Percentiles rank a stretch among this genome's conserved stretches.
Conservation (phyloP, 2,329 filamentous ascomycete genomes). For the Nothophaeocryptopus gaeumannii region DNA sequence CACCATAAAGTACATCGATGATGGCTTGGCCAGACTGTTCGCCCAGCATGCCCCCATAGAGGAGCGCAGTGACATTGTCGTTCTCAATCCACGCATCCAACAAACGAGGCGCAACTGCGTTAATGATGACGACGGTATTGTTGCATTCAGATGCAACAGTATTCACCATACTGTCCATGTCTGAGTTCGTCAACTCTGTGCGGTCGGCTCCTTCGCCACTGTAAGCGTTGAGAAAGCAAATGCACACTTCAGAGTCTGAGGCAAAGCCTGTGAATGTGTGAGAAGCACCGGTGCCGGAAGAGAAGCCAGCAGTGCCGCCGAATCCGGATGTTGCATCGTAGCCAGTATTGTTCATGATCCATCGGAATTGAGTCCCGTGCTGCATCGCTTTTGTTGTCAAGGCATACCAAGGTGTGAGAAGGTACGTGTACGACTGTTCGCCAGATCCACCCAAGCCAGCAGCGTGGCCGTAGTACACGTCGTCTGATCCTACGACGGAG, state of each 20-base stretch:
- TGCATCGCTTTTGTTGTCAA: not conserved
- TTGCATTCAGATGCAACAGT: conserved; percentile 51
- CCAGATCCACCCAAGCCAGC: not conserved
- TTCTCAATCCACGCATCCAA: conserved; percentile 71
- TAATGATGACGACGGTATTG: conserved; percentile 90
- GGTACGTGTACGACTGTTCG: not conserved
- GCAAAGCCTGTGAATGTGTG: not conserved
- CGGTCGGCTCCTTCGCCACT: not conserved
- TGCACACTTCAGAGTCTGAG: not conserved
- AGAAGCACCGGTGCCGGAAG: not conserved
- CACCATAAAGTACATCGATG: conserved; percentile 78
- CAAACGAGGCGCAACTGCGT: conserved; percentile 77
- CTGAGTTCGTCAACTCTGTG: not conserved
- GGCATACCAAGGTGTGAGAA: not conserved
- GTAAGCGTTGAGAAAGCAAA: conserved; percentile 1
- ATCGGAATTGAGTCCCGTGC: not conserved
- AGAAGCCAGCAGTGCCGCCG: not conserved
- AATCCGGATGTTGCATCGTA: not conserved
- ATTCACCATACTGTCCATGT: not conserved
- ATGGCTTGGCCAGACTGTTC: conserved; percentile 80
- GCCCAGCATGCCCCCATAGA: conserved; percentile 79
- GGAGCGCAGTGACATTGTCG: conserved; percentile 76
- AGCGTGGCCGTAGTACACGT: not conserved
- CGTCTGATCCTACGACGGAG: not conserved
- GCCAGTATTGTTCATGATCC: not conserved